Conservation (phyloP, 2,329 filamentous ascomycete genomes). For the Epichloe baconii region DNA sequence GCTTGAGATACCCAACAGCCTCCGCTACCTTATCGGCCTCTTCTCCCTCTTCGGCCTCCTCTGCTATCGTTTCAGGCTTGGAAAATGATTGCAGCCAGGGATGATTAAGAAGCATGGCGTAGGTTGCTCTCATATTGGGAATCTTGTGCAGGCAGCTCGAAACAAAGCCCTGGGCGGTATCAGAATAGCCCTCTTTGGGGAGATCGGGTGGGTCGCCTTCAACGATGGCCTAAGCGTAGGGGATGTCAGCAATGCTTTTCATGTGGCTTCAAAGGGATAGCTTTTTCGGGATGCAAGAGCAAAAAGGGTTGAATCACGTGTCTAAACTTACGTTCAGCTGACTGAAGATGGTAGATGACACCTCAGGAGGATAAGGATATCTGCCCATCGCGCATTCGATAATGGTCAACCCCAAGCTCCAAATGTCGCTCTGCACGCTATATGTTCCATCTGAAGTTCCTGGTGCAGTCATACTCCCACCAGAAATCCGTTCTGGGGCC, state of each 20-base stretch:
- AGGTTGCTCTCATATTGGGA: conserved; percentile 83
- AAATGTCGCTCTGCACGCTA: conserved; percentile 95
- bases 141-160: conserved; percentile 83
- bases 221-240: conserved; percentile 66
- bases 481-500: conserved; percentile 91
- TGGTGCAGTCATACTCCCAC: conserved; percentile 62
- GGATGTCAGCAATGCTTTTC: conserved; percentile 4
- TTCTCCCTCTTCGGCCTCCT: conserved; percentile 54
- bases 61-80: conserved; percentile 61
- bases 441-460: conserved; percentile 71
- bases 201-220: conserved; percentile 90
- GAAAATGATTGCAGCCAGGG: conserved; percentile 70
- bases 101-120: conserved; percentile 78
- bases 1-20: conserved; percentile 30
- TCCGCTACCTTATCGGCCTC: conserved; percentile 30
- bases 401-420: conserved; percentile 86
- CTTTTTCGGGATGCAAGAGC: not conserved
- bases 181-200: conserved; percentile 65
- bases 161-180: conserved; percentile 75
- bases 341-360: conserved; percentile 96
- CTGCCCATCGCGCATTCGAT: conserved; percentile 91
- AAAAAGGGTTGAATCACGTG: not conserved
- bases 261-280: too few relatives aligned
- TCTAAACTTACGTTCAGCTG: conserved; percentile 69
- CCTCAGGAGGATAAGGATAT: conserved; percentile 94